Base-by-base conservation (phyloP, 768 basidiomycete genomes). In the Lentinus tigrinus region DNA sequence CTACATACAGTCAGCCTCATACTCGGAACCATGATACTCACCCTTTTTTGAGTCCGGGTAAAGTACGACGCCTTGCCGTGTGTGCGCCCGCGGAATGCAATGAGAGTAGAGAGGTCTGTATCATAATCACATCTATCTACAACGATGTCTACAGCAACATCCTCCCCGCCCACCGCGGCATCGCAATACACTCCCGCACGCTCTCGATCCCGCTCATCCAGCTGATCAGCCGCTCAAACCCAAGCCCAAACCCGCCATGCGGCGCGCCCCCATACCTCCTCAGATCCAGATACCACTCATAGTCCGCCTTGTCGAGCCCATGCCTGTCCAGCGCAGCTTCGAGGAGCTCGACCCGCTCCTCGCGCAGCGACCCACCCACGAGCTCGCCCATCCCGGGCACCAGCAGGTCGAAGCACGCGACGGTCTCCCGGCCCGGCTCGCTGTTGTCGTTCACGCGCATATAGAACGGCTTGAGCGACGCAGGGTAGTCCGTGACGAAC, bases 161-260 rank as follows among this genome's bases (percentile, higher is more conserved):
- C 69, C 85, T 79, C 34, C 89, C 91, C 14, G 87, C 80, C 92
- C 93, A 95, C 58, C 96, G 76, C 1, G 95, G 95, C 80, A 97
- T 93, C 5, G 93, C 85, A 40, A 95, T 84, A 66, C 93, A 93
- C 70, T 99, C 97, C 58, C 91, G 78, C n/a, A 98, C 82, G 72
- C 96, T 98, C 58, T 89, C 88, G 44, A 92, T 78, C 0, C 94
- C 95, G 19, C 88, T 85, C 11, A 97, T 73, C 90, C 92, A 96
- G 43, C 85, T 84, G 17, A 98, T 78, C 19, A 97, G 76, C 59
- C 97, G 77, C 72, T 99, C 97, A 67, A 96, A 97, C 2, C 97
- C 97, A 77, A 98, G 79, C 5, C 97, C 97, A 73, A 94, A 98
- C 16, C 97, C 97, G 16, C 91, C 95, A 72, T 98, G 96, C 3